Evolutionary conservation across 768 basidiomycete genomes (phyloP).

Genomic region (Xerocomus spinulosus): DNA sequence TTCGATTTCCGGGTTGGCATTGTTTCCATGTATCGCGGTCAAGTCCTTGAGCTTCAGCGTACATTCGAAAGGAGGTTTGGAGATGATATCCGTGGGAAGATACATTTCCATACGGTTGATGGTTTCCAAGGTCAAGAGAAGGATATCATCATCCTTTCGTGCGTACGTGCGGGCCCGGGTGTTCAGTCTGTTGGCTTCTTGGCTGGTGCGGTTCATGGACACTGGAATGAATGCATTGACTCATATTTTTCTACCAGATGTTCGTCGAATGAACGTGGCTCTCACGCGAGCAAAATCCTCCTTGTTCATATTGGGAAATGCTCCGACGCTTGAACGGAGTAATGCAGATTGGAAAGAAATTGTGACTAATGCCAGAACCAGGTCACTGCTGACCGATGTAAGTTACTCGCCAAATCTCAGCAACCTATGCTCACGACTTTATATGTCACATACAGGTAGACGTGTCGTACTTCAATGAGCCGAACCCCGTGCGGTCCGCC

Average conservation of each 20-base stretch:
- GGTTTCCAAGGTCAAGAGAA: slow-evolving; percentile 99
- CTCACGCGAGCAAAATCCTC: slow-evolving; percentile 95
- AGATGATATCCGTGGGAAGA: slow-evolving; percentile 54
- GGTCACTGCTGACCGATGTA: slow-evolving; percentile 64
- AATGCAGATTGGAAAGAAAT: slow-evolving; percentile 77
- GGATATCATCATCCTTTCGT: slow-evolving; percentile 95
- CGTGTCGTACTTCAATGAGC: slow-evolving; percentile 36
- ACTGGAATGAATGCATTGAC: not conserved
- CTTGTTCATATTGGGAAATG: slow-evolving; percentile 89
- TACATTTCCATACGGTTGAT: slow-evolving; percentile 97
- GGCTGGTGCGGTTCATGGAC: slow-evolving; percentile 45
- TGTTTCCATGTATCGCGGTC: slow-evolving; percentile 93
- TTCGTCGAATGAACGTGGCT: slow-evolving; percentile 96
- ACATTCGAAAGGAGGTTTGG: slow-evolving; percentile 73
- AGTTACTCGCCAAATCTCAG: not conserved
- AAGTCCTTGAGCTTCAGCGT: slow-evolving; percentile 68
- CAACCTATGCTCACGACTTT: not conserved
- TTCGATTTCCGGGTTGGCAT: slow-evolving; percentile 60
- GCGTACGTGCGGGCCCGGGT: slow-evolving; percentile 90
- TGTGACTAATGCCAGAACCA: slow-evolving; percentile 65
- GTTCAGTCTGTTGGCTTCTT: slow-evolving; percentile 83
- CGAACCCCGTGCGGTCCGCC: slow-evolving; percentile 11
- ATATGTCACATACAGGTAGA: slow-evolving; percentile 27
- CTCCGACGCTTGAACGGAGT: slow-evolving; percentile 82
- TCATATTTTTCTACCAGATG: slow-evolving; percentile 39